These are phyloP conservation scores for Sclerotinia glacialis DNA, from an alignment of 2,329 filamentous ascomycete genomes.

Conservation along the genomic window DNA sequence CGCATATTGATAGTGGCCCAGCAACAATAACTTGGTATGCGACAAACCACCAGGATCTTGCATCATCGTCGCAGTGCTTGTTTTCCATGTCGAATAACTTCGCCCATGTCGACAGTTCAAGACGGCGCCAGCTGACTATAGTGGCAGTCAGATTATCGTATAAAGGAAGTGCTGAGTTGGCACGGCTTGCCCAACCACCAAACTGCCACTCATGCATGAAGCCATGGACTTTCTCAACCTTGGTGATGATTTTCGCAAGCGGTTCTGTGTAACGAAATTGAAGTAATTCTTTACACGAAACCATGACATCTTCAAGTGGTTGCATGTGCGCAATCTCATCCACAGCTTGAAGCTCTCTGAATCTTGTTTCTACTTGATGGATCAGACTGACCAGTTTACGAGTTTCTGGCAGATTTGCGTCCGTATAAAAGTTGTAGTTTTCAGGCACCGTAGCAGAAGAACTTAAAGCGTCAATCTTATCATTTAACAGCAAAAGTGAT, in stretches of 20 bases:
- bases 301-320: constrained; percentile 74
- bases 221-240: constrained; percentile 81
- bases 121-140: constrained; percentile 82
- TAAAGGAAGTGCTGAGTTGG: constrained; percentile 65
- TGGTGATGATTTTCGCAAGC: constrained; percentile 79
- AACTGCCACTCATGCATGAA: constrained; percentile 92
- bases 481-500: constrained; percentile 62
- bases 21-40: constrained; percentile 87
- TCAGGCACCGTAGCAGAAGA: constrained; percentile 41
- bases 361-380: constrained; percentile 66
- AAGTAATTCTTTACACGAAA: constrained; percentile 71
- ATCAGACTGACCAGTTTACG: constrained; percentile 70
- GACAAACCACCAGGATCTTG: constrained; percentile 92
- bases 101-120: constrained; percentile 91
- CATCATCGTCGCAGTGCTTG: constrained; percentile 70
- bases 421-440: constrained; percentile 85
- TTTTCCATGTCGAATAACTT: constrained; percentile 82
- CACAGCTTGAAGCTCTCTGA: constrained; percentile 65
- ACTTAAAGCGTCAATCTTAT: constrained; percentile 53
- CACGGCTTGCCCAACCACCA: constrained; percentile 76
- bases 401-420: constrained; percentile 73
- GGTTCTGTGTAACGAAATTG: constrained; percentile 77
- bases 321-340: constrained; percentile 70
- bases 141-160: constrained; percentile 77
- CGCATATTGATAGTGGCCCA: constrained; percentile 64